These are phyloP conservation scores for Coriaria nepalensis DNA, from an alignment of 306 rosid genomes.

Conservation along the genomic window DNA sequence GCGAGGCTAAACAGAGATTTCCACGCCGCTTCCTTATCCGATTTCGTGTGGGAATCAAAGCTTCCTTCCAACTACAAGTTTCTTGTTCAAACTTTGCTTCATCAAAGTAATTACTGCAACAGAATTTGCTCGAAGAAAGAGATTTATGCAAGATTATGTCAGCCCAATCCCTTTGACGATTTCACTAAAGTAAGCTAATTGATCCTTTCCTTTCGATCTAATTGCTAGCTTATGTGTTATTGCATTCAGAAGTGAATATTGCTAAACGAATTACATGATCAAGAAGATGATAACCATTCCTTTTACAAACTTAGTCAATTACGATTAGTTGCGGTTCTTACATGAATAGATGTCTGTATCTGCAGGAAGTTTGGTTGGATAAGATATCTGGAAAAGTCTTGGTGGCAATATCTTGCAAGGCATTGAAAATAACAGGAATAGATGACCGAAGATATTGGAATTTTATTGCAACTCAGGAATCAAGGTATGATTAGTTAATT, in stretches of 20 bases:
- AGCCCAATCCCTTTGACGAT: slow-evolving; percentile 40
- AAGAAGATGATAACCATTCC: too few species aligned
- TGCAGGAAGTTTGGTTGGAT: slow-evolving; percentile 63
- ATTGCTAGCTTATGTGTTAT: not conserved
- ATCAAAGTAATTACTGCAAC: not conserved
- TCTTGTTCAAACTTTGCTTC: slow-evolving; percentile 25
- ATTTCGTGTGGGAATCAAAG: slow-evolving; percentile 65
- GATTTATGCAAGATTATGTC: slow-evolving; percentile 43
- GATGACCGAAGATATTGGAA: slow-evolving; percentile 92
- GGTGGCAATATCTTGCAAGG: slow-evolving; percentile 52
- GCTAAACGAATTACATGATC: too few species aligned
- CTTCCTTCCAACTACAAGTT: slow-evolving; percentile 39
- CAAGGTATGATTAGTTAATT: slow-evolving; percentile 37
- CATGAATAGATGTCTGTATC: not conserved
- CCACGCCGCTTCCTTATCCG: slow-evolving; percentile 52
- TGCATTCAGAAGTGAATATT: not conserved
- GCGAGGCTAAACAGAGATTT: slow-evolving; percentile 42
- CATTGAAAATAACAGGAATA: slow-evolving; percentile 69
- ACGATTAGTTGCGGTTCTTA: not conserved
- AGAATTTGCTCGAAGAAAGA: slow-evolving; percentile 29
- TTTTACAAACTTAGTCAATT: too few species aligned
- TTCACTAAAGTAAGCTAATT: slow-evolving; percentile 36
- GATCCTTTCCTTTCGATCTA: not conserved
- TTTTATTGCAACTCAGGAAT: slow-evolving; percentile 55
- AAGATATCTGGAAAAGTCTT: slow-evolving; percentile 41